Conservation (phyloP, 306 rosid species). For the Lathyrus sativus region DNA sequence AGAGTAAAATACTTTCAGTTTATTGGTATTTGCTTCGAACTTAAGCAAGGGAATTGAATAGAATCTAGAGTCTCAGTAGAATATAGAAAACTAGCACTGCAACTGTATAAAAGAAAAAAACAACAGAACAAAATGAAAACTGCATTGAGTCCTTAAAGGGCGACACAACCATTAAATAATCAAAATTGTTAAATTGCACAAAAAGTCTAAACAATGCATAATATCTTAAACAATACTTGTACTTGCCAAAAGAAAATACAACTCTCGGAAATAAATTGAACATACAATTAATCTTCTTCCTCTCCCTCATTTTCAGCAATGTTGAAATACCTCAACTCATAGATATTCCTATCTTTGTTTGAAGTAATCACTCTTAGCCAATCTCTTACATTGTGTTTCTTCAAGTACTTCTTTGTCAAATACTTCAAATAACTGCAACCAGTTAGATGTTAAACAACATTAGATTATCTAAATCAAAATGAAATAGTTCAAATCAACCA, state of each 20-base stretch:
- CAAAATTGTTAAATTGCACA: conserved; percentile 32
- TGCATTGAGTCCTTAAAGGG: conserved; percentile 18
- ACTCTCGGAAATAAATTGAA: conserved; percentile 29
- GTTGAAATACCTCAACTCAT: conserved; percentile 57
- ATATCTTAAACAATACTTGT: conserved; percentile 35
- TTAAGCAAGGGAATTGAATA: not conserved
- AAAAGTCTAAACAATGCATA: conserved; percentile 21
- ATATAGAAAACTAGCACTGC: not conserved
- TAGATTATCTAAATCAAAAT: not conserved
- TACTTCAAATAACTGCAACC: conserved; percentile 47
- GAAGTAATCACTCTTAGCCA: conserved; percentile 59
- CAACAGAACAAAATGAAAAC: not conserved
- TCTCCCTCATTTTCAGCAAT: conserved; percentile 56
- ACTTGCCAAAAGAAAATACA: conserved; percentile 35
- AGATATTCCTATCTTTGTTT: conserved; percentile 52
- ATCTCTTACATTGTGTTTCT: conserved; percentile 58
- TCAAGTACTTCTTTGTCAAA: conserved; percentile 56
- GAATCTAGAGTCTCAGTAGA: not conserved
- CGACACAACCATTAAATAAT: conserved; percentile 6
- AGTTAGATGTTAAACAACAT: conserved; percentile 4
- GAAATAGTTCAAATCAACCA: not conserved
- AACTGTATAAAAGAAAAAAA: not conserved
- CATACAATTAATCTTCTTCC: conserved; percentile 48
- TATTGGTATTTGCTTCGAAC: too few relatives aligned
- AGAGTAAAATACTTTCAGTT: too few relatives aligned